These are phyloP conservation scores for Nakazawaea wickerhamii DNA, from an alignment of 805 yeast species.

Conservation along the genomic window DNA sequence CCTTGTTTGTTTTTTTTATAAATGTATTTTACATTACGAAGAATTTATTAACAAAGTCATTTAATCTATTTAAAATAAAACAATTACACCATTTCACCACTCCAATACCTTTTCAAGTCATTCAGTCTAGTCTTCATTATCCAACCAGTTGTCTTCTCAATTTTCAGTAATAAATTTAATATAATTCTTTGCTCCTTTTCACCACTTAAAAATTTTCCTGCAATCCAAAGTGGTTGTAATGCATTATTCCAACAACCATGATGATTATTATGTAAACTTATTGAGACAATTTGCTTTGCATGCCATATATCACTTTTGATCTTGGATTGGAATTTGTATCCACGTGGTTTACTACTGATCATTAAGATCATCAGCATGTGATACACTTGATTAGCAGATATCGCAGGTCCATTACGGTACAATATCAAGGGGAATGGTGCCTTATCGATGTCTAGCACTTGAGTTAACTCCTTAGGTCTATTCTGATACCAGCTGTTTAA, in stretches of 20 bases:
- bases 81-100: constrained; percentile 29
- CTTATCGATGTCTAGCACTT: constrained; percentile 23
- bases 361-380: constrained; percentile 37
- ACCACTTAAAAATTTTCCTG: constrained; percentile 23
- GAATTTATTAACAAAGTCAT: too few relatives aligned
- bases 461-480: constrained; percentile 29
- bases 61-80: too few relatives aligned
- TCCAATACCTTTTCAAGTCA: constrained; percentile 22
- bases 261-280: constrained; percentile 9
- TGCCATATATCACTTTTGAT: constrained; percentile 13
- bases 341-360: constrained; percentile 35
- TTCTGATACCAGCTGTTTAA: constrained; percentile 29
- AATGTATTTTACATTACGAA: too few relatives aligned
- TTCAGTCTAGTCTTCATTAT: constrained; percentile 18
- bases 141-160: constrained; percentile 23
- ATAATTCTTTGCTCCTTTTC: constrained; percentile 21
- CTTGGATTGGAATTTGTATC: constrained; percentile 16
- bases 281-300: constrained; percentile 7
- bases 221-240: constrained; percentile 23
- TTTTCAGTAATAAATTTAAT: constrained; percentile 17
- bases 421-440: constrained; percentile 33
- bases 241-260: constrained; percentile 23
- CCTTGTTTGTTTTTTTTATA: too few relatives aligned
- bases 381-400: constrained; percentile 34
- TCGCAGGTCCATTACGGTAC: constrained; percentile 35